These are phyloP conservation scores for Candida ponderosae DNA, from an alignment of 805 yeast genomes.

Conservation along the genomic window DNA sequence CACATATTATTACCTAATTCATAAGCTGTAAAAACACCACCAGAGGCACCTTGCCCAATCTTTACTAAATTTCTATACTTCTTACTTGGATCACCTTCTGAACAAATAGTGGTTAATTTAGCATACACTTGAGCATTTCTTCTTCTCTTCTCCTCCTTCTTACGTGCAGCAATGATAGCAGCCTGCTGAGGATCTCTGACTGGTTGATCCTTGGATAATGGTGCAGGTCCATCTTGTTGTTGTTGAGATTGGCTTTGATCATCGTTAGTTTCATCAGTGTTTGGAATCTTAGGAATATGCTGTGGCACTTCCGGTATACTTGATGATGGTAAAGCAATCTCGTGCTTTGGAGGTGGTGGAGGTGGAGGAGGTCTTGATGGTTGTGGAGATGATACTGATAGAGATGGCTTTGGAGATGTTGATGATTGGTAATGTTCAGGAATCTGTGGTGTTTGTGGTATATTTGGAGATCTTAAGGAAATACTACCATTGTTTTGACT, in stretches of 20 bases:
- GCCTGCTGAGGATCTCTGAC: constrained; percentile 38
- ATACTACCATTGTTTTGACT: constrained; percentile 5
- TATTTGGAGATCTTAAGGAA: constrained; percentile 11
- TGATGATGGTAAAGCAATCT: not conserved
- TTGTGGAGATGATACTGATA: not conserved
- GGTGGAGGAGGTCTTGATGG: constrained; percentile 16
- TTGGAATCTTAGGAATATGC: too few relatives aligned
- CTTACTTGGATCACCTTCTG: constrained; percentile 75
- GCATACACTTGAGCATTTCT: constrained; percentile 66
- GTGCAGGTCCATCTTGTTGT: constrained; percentile 16
- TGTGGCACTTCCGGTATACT: not conserved
- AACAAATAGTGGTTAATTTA: constrained; percentile 68
- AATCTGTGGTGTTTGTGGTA: constrained; percentile 11
- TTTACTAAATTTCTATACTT: constrained; percentile 64
- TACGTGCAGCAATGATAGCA: constrained; percentile 50
- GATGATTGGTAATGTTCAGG: not conserved
- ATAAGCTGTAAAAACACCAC: constrained; percentile 90
- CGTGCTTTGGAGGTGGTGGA: constrained; percentile 20
- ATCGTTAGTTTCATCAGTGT: too few relatives aligned
- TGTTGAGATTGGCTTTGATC: constrained; percentile 1
- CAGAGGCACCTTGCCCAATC: constrained; percentile 98
- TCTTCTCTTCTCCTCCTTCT: constrained; percentile 71
- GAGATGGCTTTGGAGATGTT: constrained; percentile 1
- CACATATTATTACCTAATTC: constrained; percentile 44
- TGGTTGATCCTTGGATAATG: constrained; percentile 30